phyloP scores from a whole-genome alignment of 225 moss, liverwort and hornwort species.

The Lunularia cruciata region DNA sequence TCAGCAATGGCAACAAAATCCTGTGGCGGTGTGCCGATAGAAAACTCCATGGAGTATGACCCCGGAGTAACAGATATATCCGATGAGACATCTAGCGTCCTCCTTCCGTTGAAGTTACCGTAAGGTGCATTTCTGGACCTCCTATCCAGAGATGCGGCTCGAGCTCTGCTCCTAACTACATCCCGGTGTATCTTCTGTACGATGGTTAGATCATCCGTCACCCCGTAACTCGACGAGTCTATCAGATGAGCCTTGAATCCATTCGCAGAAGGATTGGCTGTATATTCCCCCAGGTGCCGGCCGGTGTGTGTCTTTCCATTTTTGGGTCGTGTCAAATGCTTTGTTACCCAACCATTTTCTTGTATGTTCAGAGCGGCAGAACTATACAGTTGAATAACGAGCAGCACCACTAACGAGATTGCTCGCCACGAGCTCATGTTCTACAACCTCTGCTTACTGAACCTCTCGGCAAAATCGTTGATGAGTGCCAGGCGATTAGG shows the following conservation, averaged over 20 bases:
- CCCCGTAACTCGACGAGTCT: background rate
- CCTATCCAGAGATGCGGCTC: constrained; percentile 22
- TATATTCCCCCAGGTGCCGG: background rate
- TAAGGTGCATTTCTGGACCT: constrained; percentile 20
- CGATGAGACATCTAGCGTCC: constrained; percentile 20
- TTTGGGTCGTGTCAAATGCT: background rate
- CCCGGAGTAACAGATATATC: background rate
- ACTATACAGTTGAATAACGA: constrained; percentile 20
- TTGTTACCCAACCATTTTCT: constrained; percentile 18
- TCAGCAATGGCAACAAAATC: constrained; percentile 36
- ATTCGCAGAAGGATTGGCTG: background rate
- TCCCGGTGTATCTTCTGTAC: constrained; percentile 14
- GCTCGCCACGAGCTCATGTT: background rate
- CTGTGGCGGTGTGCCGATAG: constrained; percentile 37
- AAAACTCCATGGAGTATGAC: constrained; percentile 36
- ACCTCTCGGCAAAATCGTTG: too few relatives aligned
- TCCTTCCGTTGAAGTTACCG: background rate
- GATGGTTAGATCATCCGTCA: background rate
- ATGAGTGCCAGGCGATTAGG: too few relatives aligned
- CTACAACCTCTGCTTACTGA: too few relatives aligned
- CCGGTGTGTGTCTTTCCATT: background rate
- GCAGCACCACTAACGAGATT: background rate
- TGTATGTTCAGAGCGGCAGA: constrained; percentile 18
- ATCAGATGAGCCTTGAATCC: constrained; percentile 34
- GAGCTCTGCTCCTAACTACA: constrained; percentile 7